Evolutionary conservation across 768 basidiomycete genomes (phyloP).

Genomic region (Psilocybe tampanensis): DNA sequence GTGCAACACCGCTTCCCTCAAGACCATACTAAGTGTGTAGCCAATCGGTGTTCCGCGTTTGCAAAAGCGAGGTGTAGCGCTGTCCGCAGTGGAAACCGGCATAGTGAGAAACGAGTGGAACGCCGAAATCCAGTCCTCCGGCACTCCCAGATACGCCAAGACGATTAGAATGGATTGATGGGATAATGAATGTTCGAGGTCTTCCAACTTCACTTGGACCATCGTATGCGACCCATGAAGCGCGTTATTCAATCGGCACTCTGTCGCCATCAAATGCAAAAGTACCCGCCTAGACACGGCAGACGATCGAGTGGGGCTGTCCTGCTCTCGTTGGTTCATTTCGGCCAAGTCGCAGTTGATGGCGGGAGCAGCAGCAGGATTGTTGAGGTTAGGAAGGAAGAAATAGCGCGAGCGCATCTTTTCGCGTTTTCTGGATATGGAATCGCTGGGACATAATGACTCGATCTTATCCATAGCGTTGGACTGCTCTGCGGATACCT

Average conservation of each 20-base stretch:
- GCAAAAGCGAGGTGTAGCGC: slow-evolving; percentile 32
- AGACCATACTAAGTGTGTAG: slow-evolving; percentile 41
- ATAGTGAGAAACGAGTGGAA: slow-evolving; percentile 36
- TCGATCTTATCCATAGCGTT: not conserved
- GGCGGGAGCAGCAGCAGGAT: slow-evolving; percentile 11
- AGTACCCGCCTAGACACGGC: slow-evolving; percentile 35
- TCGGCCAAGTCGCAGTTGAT: slow-evolving; percentile 28
- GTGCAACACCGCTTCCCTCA: slow-evolving; percentile 44
- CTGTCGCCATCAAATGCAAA: slow-evolving; percentile 41
- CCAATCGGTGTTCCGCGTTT: slow-evolving; percentile 45
- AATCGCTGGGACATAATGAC: slow-evolving; percentile 1
- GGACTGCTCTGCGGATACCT: not conserved
- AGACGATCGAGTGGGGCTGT: not conserved
- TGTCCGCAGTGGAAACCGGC: slow-evolving; percentile 35
- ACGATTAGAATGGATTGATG: slow-evolving; percentile 41
- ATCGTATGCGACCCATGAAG: slow-evolving; percentile 36
- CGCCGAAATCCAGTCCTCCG: slow-evolving; percentile 35
- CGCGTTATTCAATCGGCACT: slow-evolving; percentile 39
- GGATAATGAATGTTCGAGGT: slow-evolving; percentile 45
- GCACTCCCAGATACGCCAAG: slow-evolving; percentile 41
- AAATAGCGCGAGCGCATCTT: slow-evolving; percentile 24
- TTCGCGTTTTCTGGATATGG: slow-evolving; percentile 28
- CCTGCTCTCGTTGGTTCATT: slow-evolving; percentile 11
- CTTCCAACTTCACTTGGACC: slow-evolving; percentile 44
- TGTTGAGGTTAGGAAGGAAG: slow-evolving; percentile 36